Conservation (phyloP, 257 asterid species). For the Jaltomata sinuosa region DNA sequence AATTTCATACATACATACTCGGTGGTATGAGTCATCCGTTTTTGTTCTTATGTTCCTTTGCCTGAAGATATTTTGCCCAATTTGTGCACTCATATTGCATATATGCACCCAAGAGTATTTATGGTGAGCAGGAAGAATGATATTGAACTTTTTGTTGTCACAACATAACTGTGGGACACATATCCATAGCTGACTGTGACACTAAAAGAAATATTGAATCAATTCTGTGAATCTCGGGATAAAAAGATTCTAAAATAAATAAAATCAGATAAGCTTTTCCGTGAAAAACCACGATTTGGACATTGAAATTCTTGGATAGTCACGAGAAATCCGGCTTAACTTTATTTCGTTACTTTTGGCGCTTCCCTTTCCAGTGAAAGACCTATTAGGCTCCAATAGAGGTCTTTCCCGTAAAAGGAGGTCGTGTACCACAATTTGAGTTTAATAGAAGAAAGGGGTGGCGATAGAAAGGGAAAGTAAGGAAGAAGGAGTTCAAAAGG, state of each 20-base stretch:
- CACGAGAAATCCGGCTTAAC: neutral
- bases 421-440: neutral
- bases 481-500: neutral
- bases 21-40: conserved; percentile 37
- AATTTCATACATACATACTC: conserved; percentile 33
- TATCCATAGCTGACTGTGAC: neutral
- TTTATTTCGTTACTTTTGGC: neutral
- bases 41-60: neutral
- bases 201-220: neutral
- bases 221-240: neutral
- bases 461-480: neutral
- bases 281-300: neutral
- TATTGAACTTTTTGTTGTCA: neutral
- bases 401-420: neutral
- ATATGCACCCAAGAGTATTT: neutral
- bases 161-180: neutral
- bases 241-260: neutral
- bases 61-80: neutral
- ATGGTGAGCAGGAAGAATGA: neutral
- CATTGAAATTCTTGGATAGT: neutral
- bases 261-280: neutral
- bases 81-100: neutral
- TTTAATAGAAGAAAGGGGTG: neutral
- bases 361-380: neutral
- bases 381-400: neutral